A percentile compares a stretch with the other conserved stretches of the same genome.
Evolutionary conservation across 495 filamentous ascomycete genomes (phyloP).

Genomic region (Aspergillus haitiensis): DNA sequence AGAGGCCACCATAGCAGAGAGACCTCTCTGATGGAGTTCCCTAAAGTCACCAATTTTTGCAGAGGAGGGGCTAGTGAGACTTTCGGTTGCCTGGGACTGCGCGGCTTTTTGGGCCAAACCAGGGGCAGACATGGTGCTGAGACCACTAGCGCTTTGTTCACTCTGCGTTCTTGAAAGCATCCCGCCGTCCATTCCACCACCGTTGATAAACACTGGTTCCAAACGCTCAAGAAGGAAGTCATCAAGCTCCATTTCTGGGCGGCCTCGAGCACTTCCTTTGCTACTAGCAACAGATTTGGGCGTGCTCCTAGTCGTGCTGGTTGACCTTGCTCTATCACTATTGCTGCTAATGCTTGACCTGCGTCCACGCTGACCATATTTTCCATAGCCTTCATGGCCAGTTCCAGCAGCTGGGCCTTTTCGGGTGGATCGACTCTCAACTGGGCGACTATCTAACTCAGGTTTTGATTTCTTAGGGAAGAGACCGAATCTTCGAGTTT

Average conservation of each 20-base stretch:
- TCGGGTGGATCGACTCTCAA: conserved; percentile 57
- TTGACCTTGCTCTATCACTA: conserved; percentile 52
- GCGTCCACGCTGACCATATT: conserved; percentile 57
- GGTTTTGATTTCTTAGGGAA: conserved; percentile 74
- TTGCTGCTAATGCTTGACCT: conserved; percentile 51
- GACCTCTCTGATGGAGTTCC: conserved; percentile 11
- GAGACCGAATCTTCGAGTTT: conserved; percentile 66
- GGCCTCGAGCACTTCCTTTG: conserved; percentile 55
- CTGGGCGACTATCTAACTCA: conserved; percentile 49
- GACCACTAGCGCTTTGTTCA: conserved; percentile 57
- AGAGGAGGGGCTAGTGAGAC: conserved; percentile 38
- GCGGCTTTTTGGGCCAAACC: conserved; percentile 23
- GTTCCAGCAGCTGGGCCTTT: conserved; percentile 92
- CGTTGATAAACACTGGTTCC: conserved; percentile 83
- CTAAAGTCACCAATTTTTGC: conserved; percentile 13
- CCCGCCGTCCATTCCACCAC: conserved; percentile 56
- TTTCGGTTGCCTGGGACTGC: conserved; percentile 27
- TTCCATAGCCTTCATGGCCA: conserved; percentile 93
- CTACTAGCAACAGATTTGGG: conserved; percentile 49
- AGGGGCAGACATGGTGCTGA: conserved; percentile 52
- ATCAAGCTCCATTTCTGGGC: conserved; percentile 57
- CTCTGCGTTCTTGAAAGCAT: conserved; percentile 63
- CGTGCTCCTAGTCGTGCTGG: conserved; percentile 54
- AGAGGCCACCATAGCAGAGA: conserved; percentile 6
- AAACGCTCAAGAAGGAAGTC: conserved; percentile 75